phyloP scores from a whole-genome alignment of 169 alveolate genomes.

The Toxoplasma gondii region DNA sequence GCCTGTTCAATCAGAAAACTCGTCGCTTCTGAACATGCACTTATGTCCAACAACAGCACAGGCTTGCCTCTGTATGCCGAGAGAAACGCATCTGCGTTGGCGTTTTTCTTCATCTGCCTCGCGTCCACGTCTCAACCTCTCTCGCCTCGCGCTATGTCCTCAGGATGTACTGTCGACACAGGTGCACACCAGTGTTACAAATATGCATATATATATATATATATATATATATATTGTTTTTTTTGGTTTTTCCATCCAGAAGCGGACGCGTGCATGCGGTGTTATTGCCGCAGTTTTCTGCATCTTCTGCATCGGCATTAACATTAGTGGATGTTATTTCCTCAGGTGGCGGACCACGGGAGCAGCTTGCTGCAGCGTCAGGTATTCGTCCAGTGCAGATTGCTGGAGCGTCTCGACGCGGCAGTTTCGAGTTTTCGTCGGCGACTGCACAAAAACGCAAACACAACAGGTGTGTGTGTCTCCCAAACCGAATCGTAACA shows the following conservation, averaged over 20 bases:
- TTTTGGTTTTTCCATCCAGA: too few relatives aligned
- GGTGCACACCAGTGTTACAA: too few relatives aligned
- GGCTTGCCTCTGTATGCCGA: not conserved
- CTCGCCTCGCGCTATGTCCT: not conserved
- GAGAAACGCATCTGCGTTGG: not conserved
- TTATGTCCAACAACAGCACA: not conserved
- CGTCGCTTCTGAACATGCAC: not conserved
- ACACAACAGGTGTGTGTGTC: not conserved
- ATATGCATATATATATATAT: too few relatives aligned
- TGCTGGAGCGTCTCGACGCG: slow-evolving; percentile 53
- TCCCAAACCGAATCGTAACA: too few relatives aligned
- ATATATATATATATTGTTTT: too few relatives aligned
- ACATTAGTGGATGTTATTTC: too few relatives aligned
- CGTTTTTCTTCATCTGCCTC: not conserved
- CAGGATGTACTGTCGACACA: too few relatives aligned
- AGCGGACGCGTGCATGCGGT: too few relatives aligned
- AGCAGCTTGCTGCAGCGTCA: slow-evolving; percentile 19
- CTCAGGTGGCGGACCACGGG: slow-evolving; percentile 55
- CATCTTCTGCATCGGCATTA: too few relatives aligned
- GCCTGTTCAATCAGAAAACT: not conserved
- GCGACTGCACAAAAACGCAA: slow-evolving; percentile 16
- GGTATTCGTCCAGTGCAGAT: slow-evolving; percentile 47
- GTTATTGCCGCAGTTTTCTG: too few relatives aligned
- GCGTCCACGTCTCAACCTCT: not conserved
- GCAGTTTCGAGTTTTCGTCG: slow-evolving; percentile 38